Evolutionary conservation across 768 basidiomycete species (phyloP), one percentile per base, ranked within the genome.

Genomic region (Tulasnella calospora): DNA sequence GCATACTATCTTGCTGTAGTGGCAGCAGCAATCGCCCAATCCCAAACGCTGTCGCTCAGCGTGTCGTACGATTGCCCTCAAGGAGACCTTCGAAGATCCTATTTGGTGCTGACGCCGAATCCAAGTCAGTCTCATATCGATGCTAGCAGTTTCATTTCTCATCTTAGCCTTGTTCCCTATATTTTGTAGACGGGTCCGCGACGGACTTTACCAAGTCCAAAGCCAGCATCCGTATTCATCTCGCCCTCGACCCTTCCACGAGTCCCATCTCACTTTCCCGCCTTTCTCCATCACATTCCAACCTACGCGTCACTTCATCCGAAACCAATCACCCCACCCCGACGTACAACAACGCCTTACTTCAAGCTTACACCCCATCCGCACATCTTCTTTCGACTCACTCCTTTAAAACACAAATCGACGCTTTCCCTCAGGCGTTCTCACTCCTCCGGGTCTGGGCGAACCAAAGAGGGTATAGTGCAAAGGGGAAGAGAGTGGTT

Each of bases 401-500:
- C 81, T 82, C 86, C 1, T 80, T 92, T 57, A 85, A 88, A 15
- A 84, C 89, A 35, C 82, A 85, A 13, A 84, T 85, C 13, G 87
- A 92, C 0, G 87, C 90, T 0, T 95, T 94, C 83, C 83, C 84
- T 1, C 92, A 96, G 73, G 94, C 94, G 0, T 83, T 95, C 12
- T 87, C 92, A 0, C 86, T 98, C 0, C 88, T 98, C 21, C 89
- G 94, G 13, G 88, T 96, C 21, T 99, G 98, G 98, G 94, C 94
- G 1, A 90, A 91, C 73, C 92, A 96, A 81, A 87, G 96, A 57
- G 95, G 95, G 0, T 95, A 92, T 80, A 81, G 80, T n/a, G 35
- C 27, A 36, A 41, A 73, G 1, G 74, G 76, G 33, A 80, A 74
- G 55, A 47, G 40, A 36, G 35, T 70, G 0, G 70, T 80, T 35